Conservation (phyloP, 169 alveolate genomes). For the Plasmodium chabaudi region DNA sequence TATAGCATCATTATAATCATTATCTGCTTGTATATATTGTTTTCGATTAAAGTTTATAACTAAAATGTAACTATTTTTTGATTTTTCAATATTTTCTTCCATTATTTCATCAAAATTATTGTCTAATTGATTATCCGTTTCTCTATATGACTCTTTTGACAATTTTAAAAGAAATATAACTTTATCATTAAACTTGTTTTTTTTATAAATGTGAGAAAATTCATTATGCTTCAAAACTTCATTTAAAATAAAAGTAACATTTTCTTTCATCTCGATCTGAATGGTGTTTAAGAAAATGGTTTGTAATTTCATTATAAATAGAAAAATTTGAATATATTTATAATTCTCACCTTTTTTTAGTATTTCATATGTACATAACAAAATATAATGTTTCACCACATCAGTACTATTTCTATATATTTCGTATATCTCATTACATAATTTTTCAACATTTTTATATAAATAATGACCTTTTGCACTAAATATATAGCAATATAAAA, state of each 20-base stretch:
- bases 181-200: constrained; percentile 17
- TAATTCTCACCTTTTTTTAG: constrained; percentile 38
- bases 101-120: background rate
- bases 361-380: constrained; percentile 53
- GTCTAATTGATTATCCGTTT: background rate
- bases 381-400: constrained; percentile 17
- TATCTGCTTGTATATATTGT: too few species aligned
- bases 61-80: constrained; percentile 14
- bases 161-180: constrained; percentile 28
- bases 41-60: constrained; percentile 12
- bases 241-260: constrained; percentile 37
- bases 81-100: constrained; percentile 9
- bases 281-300: constrained; percentile 36
- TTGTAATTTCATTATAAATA: constrained; percentile 33
- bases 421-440: constrained; percentile 47
- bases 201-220: constrained; percentile 35
- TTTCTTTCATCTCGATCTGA: constrained; percentile 12
- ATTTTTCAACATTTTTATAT: constrained; percentile 5
- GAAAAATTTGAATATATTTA: constrained; percentile 51
- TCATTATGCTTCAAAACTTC: constrained; percentile 38
- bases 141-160: background rate
- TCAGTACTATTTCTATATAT: constrained; percentile 23
- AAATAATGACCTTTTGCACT: constrained; percentile 23
- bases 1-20: constrained; percentile 7
- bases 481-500: constrained; percentile 19